phyloP scores from a whole-genome alignment of 1,284 basidiomycete species.

The Volvariella surrecta region DNA sequence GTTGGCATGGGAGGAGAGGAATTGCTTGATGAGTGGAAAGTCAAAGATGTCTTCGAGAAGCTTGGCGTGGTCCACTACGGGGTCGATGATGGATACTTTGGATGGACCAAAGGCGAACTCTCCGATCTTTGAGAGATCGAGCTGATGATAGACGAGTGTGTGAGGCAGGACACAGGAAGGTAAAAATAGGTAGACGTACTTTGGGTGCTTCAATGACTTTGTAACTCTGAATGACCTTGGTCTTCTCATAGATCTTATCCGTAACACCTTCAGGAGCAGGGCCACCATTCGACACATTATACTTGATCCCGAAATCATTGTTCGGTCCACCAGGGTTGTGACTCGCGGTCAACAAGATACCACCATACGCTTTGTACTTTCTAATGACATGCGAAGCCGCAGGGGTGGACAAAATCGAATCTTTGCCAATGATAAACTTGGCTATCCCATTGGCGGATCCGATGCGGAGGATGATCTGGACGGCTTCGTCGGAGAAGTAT shows the following conservation, averaged over 20 bases:
- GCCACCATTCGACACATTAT: slow-evolving; percentile 95
- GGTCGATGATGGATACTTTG: slow-evolving; percentile 89
- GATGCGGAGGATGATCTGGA: slow-evolving; percentile 87
- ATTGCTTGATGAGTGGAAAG: slow-evolving; percentile 86
- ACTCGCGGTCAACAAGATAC: slow-evolving; percentile 95
- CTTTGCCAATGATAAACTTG: slow-evolving; percentile 85
- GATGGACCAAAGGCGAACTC: slow-evolving; percentile 76
- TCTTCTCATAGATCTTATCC: slow-evolving; percentile 88
- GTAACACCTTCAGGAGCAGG: slow-evolving; percentile 95
- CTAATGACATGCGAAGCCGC: slow-evolving; percentile 95
- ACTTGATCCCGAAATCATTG: slow-evolving; percentile 99
- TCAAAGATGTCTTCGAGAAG: slow-evolving; percentile 91
- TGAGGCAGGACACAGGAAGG: background rate
- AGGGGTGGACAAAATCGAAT: slow-evolving; percentile 92
- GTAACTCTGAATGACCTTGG: slow-evolving; percentile 83
- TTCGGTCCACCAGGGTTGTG: slow-evolving; percentile 98
- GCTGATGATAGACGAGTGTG: slow-evolving; percentile 27
- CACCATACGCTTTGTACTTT: slow-evolving; percentile 92
- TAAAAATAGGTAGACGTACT: slow-evolving; percentile 34
- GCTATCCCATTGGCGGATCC: slow-evolving; percentile 87
- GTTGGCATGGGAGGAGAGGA: slow-evolving; percentile 63
- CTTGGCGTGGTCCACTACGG: slow-evolving; percentile 83
- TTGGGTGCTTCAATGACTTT: slow-evolving; percentile 76
- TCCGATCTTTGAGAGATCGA: slow-evolving; percentile 83
- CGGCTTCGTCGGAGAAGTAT: slow-evolving; percentile 85